Evolutionary conservation across 305 asterid species (phyloP).

Genomic region (Fraxinus platypoda): DNA sequence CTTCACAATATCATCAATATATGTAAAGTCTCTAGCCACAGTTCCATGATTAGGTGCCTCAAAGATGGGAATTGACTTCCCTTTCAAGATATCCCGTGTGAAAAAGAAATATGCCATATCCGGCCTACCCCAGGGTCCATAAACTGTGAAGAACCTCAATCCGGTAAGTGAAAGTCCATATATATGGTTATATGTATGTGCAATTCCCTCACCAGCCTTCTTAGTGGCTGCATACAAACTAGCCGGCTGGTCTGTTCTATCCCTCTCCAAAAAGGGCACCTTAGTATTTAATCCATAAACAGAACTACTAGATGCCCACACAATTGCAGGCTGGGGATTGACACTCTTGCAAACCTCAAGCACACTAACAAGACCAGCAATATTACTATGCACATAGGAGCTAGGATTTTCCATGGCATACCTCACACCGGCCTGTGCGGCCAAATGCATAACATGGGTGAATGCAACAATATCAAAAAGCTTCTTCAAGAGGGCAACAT

Average conservation of each 20-base stretch:
- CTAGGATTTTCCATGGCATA: conserved; percentile 95
- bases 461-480: conserved; percentile 75
- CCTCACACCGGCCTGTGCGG: conserved; percentile 92
- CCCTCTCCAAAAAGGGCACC: conserved; percentile 83
- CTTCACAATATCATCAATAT: conserved; percentile 87
- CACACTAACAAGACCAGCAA: conserved; percentile 77
- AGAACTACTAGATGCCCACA: conserved; percentile 95
- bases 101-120: conserved; percentile 97
- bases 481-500: conserved; percentile 53
- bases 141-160: conserved; percentile 84
- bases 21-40: conserved; percentile 90
- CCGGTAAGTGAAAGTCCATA: conserved; percentile 89
- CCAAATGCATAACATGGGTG: conserved; percentile 92
- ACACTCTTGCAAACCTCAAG: conserved; percentile 80
- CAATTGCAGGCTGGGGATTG: conserved; percentile 90
- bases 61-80: conserved; percentile 75
- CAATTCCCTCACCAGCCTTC: conserved; percentile 91
- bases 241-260: conserved; percentile 89
- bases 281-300: conserved; percentile 85
- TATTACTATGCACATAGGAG: conserved; percentile 86
- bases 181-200: conserved; percentile 84
- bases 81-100: conserved; percentile 78
- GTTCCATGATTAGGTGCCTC: conserved; percentile 89
- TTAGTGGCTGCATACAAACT: conserved; percentile 91
- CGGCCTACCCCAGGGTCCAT: conserved; percentile 98